Conservation (phyloP, 352 stramenopile genomes). For the Phytophthora pisi region DNA sequence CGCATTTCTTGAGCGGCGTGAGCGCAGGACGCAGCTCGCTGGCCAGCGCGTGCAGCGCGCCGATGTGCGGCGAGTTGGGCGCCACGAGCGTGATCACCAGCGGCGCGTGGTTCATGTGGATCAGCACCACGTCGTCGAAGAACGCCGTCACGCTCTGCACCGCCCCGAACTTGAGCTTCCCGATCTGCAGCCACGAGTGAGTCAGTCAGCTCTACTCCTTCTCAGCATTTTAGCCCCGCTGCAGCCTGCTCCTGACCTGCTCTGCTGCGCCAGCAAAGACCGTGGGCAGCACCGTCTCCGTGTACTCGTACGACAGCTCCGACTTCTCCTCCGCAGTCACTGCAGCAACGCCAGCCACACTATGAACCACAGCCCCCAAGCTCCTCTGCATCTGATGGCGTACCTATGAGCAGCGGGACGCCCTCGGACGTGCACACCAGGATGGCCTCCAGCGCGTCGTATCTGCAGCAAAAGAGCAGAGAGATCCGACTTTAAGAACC, state of each 20-base stretch:
- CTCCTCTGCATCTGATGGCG: neutral
- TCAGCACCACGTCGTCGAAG: conserved; percentile 72
- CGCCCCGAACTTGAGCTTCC: conserved; percentile 80
- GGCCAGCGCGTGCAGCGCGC: conserved; percentile 62
- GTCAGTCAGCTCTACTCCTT: neutral
- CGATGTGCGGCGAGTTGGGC: conserved; percentile 62
- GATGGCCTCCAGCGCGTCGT: conserved; percentile 76
- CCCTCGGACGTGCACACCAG: conserved; percentile 82
- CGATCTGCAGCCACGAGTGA: conserved; percentile 44
- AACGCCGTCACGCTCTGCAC: conserved; percentile 79
- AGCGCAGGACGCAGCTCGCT: conserved; percentile 65
- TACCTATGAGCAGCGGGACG: conserved; percentile 75
- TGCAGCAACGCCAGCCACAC: conserved; percentile 17
- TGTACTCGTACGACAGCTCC: conserved; percentile 66
- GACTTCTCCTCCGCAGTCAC: conserved; percentile 52
- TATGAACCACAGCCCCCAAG: neutral
- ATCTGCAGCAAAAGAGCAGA: conserved; percentile 40
- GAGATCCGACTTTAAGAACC: neutral
- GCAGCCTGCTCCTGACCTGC: conserved; percentile 45
- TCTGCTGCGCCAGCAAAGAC: conserved; percentile 78
- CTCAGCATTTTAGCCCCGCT: neutral
- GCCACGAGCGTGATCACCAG: conserved; percentile 82
- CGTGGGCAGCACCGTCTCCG: conserved; percentile 79
- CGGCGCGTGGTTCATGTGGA: conserved; percentile 80
- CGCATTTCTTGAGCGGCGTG: conserved; percentile 68